Conservation (phyloP, 192 early-diverging fungal genomes). For the Backusella tuberculispora region DNA sequence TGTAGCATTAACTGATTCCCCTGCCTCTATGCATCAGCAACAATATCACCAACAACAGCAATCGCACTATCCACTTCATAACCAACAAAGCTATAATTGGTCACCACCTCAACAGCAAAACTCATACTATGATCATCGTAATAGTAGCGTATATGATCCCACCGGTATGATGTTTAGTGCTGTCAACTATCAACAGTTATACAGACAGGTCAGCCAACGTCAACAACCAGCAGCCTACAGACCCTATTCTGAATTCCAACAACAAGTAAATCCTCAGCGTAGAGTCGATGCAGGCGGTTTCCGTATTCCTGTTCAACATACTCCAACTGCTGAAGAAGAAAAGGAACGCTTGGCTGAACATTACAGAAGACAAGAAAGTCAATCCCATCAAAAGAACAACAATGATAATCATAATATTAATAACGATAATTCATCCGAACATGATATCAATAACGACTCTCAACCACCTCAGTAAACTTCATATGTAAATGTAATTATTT, state of each 20-base stretch:
- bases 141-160: neutral
- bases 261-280: slow-evolving; percentile 32
- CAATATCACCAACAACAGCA: neutral
- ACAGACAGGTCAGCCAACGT: slow-evolving; percentile 32
- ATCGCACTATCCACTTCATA: slow-evolving; percentile 4
- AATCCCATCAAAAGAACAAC: slow-evolving; percentile 1
- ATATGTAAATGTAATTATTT: neutral
- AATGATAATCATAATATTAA: neutral
- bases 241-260: slow-evolving; percentile 42
- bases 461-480: neutral
- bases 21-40: slow-evolving; percentile 18
- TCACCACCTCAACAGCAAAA: neutral
- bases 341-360: slow-evolving; percentile 32
- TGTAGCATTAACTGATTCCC: slow-evolving; percentile 11
- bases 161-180: neutral
- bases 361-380: slow-evolving; percentile 25
- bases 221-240: slow-evolving; percentile 23
- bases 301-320: slow-evolving; percentile 22
- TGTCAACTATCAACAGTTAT: slow-evolving; percentile 40
- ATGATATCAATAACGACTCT: neutral
- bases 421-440: neutral
- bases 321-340: slow-evolving; percentile 36
- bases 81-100: neutral
- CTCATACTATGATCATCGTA: neutral
- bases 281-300: slow-evolving; percentile 37